Percentiles rank a stretch among this genome's conserved stretches.
Evolutionary conservation across 1,139 yeast species (phyloP).

Genomic region (Williopsis jadinii): DNA sequence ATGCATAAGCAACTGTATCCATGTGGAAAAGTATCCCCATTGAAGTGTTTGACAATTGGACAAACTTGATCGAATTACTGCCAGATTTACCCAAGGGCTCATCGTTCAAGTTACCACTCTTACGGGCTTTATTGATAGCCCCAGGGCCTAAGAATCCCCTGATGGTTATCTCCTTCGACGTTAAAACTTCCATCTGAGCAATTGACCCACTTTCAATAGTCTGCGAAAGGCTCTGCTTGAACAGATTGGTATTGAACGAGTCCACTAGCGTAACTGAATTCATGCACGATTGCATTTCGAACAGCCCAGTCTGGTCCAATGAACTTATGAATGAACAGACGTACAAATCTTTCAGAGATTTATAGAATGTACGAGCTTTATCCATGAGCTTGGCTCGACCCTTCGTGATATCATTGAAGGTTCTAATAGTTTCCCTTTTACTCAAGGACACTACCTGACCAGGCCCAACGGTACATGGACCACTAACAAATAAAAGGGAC

Average conservation of each 20-base stretch:
- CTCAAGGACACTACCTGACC: conserved; percentile 54
- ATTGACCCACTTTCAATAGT: too few species aligned
- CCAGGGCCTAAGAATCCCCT: conserved; percentile 61
- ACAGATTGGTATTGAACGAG: conserved; percentile 58
- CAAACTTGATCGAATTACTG: conserved; percentile 46
- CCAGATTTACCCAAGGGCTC: conserved; percentile 59
- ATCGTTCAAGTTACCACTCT: conserved; percentile 46
- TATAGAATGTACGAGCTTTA: conserved; percentile 49
- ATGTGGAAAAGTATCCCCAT: conserved; percentile 56
- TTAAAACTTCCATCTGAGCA: conserved; percentile 30
- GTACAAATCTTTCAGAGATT: conserved; percentile 27
- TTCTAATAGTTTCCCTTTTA: conserved; percentile 56
- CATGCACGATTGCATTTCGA: conserved; percentile 57
- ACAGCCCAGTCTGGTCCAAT: conserved; percentile 62
- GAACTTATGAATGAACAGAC: conserved; percentile 60
- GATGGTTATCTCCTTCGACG: conserved; percentile 50
- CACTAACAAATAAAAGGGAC: conserved; percentile 54
- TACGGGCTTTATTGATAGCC: conserved; percentile 16
- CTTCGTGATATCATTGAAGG: conserved; percentile 54
- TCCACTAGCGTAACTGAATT: conserved; percentile 50
- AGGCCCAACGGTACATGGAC: conserved; percentile 59
- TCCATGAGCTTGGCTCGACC: conserved; percentile 52
- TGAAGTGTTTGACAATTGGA: conserved; percentile 47
- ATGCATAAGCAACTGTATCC: conserved; percentile 36
- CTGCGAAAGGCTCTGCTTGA: conserved; percentile 39